Percentiles rank a stretch among this genome's conserved stretches.
Evolutionary conservation across 345 rosid species (phyloP).

Genomic region (Pugionium dolabratum): DNA sequence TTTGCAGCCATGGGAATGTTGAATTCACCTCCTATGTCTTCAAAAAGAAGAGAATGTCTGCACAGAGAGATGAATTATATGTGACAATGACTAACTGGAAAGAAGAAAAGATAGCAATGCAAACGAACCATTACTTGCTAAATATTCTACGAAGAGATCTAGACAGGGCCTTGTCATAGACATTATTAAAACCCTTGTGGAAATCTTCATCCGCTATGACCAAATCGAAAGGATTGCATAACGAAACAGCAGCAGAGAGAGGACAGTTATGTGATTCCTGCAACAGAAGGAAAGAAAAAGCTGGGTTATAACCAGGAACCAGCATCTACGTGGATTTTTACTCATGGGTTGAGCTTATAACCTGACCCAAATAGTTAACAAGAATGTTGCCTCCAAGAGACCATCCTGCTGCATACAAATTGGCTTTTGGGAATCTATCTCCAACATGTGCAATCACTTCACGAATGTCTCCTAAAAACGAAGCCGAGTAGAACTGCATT

Average conservation of each 20-base stretch:
- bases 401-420: conserved; percentile 91
- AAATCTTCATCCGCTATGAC: conserved; percentile 89
- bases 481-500: conserved; percentile 95
- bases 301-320: conserved; percentile 7
- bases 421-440: conserved; percentile 65
- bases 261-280: conserved; percentile 72
- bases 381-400: conserved; percentile 95
- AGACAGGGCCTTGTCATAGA: conserved; percentile 81
- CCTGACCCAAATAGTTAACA: conserved; percentile 83
- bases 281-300: conserved; percentile 19
- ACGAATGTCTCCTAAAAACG: conserved; percentile 77
- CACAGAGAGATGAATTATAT: conserved; percentile 12
- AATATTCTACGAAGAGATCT: conserved; percentile 65
- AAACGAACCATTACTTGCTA: conserved; percentile 51
- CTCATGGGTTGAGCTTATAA: conserved; percentile 24
- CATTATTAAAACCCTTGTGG: conserved; percentile 84
- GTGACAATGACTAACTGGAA: conserved; percentile 17
- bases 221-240: conserved; percentile 95
- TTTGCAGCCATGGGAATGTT: conserved; percentile 67
- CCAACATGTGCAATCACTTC: conserved; percentile 70
- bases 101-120: neutral
- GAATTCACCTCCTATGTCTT: conserved; percentile 80
- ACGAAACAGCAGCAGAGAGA: conserved; percentile 76
- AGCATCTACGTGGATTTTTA: neutral
- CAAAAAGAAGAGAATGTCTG: conserved; percentile 87